Percentiles rank a stretch among this genome's conserved stretches.
Conservation (phyloP, 148 eudicot species). For the Camellia sinensis region DNA sequence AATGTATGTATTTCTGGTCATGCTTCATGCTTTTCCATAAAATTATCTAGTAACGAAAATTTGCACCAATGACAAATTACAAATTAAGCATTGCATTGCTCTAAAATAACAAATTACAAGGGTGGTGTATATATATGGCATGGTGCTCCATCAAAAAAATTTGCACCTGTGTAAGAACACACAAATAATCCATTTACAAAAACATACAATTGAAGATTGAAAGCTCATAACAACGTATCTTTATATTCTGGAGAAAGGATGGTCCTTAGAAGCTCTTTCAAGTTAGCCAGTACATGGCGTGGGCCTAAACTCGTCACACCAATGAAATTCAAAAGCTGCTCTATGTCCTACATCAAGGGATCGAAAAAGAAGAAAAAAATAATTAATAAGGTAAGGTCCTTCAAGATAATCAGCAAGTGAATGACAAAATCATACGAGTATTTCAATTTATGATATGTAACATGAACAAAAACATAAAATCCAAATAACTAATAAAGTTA, state of each 20-base stretch:
- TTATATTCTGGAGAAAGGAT: conserved; percentile 71
- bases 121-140: conserved; percentile 6
- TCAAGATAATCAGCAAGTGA: not conserved
- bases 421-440: not conserved
- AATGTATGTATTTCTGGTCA: not conserved
- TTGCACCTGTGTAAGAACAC: conserved; percentile 32
- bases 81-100: not conserved
- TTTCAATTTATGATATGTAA: not conserved
- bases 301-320: conserved; percentile 91
- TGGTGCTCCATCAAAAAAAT: conserved; percentile 35
- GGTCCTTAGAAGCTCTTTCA: conserved; percentile 74
- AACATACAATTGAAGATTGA: conserved; percentile 25
- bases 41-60: not conserved
- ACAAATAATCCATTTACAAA: conserved; percentile 31
- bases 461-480: conserved; percentile 1
- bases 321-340: conserved; percentile 85
- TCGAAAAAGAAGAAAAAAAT: not conserved
- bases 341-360: conserved; percentile 67
- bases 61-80: not conserved
- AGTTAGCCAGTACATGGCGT: conserved; percentile 77
- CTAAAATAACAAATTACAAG: not conserved
- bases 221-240: conserved; percentile 38
- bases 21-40: not conserved
- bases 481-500: not conserved
- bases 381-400: not conserved